Conservation (phyloP, 352 stramenopile genomes). For the Phytopythium vexans region DNA sequence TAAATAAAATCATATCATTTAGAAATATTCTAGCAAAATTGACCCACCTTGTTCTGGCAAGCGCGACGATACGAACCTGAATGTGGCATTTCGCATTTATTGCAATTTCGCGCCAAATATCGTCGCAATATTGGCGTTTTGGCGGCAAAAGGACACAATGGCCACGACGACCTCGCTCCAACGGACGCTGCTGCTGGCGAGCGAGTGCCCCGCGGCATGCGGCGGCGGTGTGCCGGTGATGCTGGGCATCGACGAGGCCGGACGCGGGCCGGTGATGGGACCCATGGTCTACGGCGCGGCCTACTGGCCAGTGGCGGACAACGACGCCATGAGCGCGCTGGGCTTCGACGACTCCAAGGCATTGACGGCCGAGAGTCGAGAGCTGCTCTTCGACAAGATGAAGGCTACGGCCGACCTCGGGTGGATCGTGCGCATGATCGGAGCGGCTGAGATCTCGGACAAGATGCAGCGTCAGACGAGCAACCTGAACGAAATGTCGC, state of each 20-base stretch:
- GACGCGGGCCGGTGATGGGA: conserved; percentile 91
- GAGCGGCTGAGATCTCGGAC: conserved; percentile 92
- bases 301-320: conserved; percentile 82
- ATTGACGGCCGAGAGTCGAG: conserved; percentile 82
- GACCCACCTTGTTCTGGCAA: too few species aligned
- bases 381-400: conserved; percentile 88
- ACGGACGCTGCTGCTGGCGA: conserved; percentile 48
- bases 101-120: too few species aligned
- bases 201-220: conserved; percentile 55
- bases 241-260: conserved; percentile 95
- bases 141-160: too few species aligned
- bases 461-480: conserved; percentile 92
- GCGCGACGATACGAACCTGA: too few species aligned
- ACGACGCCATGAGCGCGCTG: conserved; percentile 76
- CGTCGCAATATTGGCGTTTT: too few species aligned
- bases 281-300: conserved; percentile 94
- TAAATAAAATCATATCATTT: background rate
- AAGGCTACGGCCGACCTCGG: conserved; percentile 60
- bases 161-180: conserved; percentile 25
- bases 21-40: too few species aligned
- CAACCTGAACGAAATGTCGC: conserved; percentile 94
- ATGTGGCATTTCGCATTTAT: too few species aligned
- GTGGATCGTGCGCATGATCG: conserved; percentile 90
- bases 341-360: conserved; percentile 96
- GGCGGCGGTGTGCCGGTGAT: conserved; percentile 76